Evolutionary conservation across 1,284 basidiomycete genomes (phyloP), one percentile per base, ranked within the genome.

Genomic region (Melampsora abietis-canadensis): DNA sequence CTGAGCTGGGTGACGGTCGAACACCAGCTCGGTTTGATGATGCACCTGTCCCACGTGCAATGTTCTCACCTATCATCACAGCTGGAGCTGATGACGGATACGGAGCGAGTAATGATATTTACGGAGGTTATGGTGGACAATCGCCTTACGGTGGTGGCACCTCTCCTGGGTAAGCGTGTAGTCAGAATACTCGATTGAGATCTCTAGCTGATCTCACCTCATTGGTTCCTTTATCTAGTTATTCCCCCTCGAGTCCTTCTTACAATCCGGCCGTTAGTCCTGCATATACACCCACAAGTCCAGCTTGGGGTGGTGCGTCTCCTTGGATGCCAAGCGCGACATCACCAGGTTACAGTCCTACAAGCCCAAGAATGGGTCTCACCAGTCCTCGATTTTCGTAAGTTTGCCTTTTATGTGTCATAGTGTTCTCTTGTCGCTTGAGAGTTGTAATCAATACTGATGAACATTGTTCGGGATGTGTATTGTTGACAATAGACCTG

Each of bases 51-150:
- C 77, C 76, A 51, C 77, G 78, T 8, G 92, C 92, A 34, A 88
- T 91, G 0, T 98, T 98, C 87, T 96, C 94, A 44, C 96, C 96
- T 0, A 88, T 98, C 64, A 92, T 91, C 40, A 89, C 89, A 78
- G 92, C 90, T 76, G 91, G 90, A 69, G 91, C 90, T 65, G 92
- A 95, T 80, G 85, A 86, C 76, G 91, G 92, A 75, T 84, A 87
- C 0, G 85, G 88, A 27, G 88, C 86, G 65, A 91, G 89, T 84
- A 87, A 82, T 85, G 75, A 90, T 17, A 65, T 76, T 17, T 78
- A 78, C 44, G 79, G 78, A 17, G 79, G 79, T 14, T 81, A 78
- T 70, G 80, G 80, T 6, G 77, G 76, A 8, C 76, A 77, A 27
- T 75, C 73, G 4, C 79, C 79, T 0, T 79, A 74, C 62, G 72